These are phyloP conservation scores for Hypoxylon perforatum DNA, from an alignment of 495 filamentous ascomycete genomes.

Conservation along the genomic window DNA sequence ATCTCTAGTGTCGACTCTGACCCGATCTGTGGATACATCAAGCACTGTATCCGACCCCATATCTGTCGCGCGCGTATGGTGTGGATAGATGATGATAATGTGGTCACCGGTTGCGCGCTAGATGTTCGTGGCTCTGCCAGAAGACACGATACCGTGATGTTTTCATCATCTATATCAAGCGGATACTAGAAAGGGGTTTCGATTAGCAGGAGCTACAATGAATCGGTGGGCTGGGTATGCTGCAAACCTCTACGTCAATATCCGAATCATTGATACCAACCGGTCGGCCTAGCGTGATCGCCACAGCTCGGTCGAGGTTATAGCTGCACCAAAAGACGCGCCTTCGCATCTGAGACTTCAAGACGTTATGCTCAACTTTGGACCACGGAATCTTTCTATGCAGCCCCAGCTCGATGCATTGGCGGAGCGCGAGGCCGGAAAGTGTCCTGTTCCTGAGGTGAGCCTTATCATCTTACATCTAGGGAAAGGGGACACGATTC, in stretches of 20 bases:
- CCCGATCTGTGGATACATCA: too few species aligned
- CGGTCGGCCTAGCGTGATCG: constrained; percentile 1
- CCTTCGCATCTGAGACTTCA: neutral
- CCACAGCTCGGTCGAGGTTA: neutral
- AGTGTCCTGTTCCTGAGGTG: constrained; percentile 7
- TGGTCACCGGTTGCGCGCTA: neutral
- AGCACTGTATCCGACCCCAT: too few species aligned
- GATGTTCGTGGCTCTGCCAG: neutral
- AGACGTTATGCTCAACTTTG: neutral
- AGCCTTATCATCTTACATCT: neutral
- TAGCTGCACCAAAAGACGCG: neutral
- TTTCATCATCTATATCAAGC: neutral
- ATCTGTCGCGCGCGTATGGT: too few species aligned
- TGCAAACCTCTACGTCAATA: constrained; percentile 15
- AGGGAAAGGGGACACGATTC: neutral
- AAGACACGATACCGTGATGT: neutral
- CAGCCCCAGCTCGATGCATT: constrained; percentile 8
- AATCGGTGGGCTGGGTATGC: too few species aligned
- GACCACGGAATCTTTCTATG: neutral
- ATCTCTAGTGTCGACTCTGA: too few species aligned
- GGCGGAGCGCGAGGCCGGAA: constrained; percentile 5
- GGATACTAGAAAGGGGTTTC: neutral
- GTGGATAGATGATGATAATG: too few species aligned
- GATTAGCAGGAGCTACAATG: too few species aligned
- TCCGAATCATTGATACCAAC: constrained; percentile 1